Conservation (phyloP, 169 alveolate genomes). For the Pseudocohnilembus persalinus region DNA sequence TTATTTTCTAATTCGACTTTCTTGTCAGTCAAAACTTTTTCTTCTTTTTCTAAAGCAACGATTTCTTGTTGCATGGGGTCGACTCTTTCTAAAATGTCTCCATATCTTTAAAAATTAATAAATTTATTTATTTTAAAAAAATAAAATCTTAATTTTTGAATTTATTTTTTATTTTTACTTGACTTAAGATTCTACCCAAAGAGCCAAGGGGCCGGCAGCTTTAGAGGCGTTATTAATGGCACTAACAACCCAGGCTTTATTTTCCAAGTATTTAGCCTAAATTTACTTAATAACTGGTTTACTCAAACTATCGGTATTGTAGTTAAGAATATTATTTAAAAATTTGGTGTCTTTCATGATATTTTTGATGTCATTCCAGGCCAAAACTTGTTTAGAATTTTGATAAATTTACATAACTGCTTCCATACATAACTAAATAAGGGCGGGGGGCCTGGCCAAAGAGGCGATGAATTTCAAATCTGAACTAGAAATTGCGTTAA, state of each 20-base stretch:
- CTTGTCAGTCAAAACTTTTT: conserved; percentile 70
- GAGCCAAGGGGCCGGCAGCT: conserved; percentile 98
- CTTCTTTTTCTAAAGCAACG: conserved; percentile 86
- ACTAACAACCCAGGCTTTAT: conserved; percentile 94
- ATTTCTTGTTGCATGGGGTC: conserved; percentile 95
- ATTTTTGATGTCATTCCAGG: conserved; percentile 95
- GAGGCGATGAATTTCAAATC: conserved; percentile 89
- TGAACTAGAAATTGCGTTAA: conserved; percentile 90
- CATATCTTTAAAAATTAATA: conserved; percentile 35
- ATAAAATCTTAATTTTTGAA: no score
- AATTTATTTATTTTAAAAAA: no score
- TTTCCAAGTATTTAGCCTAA: conserved; percentile 70
- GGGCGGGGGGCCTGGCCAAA: conserved; percentile 95
- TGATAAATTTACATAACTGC: conserved; percentile 91
- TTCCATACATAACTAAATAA: conserved; percentile 94
- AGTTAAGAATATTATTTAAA: conserved; percentile 86
- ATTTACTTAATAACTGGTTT: conserved; percentile 80
- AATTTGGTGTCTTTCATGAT: conserved; percentile 89
- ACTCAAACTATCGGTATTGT: conserved; percentile 84
- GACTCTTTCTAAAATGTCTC: conserved; percentile 90
- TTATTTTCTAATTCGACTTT: conserved; percentile 85
- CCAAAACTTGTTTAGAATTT: conserved; percentile 80
- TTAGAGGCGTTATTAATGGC: conserved; percentile 92
- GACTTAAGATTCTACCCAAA: conserved; percentile 92
- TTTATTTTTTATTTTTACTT: conserved; percentile 46